Evolutionary conservation across 495 filamentous ascomycete species (phyloP).

Genomic region (Cercophora scortea): DNA sequence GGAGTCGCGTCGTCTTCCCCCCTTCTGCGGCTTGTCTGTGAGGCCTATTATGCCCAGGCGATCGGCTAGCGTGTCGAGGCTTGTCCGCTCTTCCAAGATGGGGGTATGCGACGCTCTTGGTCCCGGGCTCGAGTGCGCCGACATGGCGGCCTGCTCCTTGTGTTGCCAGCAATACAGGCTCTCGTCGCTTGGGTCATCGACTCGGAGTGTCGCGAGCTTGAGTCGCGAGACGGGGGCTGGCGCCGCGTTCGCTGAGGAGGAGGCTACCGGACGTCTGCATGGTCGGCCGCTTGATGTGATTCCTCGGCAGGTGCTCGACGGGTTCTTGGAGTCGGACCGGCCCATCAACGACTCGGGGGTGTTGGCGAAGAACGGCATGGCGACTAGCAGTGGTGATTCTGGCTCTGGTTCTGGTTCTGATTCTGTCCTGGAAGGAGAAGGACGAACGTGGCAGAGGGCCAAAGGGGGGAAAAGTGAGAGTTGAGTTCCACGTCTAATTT

Average conservation of each 20-base stretch:
- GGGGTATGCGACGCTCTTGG: slow-evolving; percentile 22
- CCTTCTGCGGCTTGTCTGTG: slow-evolving; percentile 19
- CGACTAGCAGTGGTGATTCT: not conserved
- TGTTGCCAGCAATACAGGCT: slow-evolving; percentile 84
- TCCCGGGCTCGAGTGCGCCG: slow-evolving; percentile 34
- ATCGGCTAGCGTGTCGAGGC: slow-evolving; percentile 76
- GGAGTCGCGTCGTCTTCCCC: slow-evolving; percentile 6
- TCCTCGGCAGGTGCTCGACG: slow-evolving; percentile 78
- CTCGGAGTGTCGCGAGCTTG: slow-evolving; percentile 36
- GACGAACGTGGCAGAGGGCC: no score
- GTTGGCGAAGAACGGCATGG: slow-evolving; percentile 70
- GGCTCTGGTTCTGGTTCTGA: no score
- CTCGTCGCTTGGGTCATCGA: slow-evolving; percentile 36
- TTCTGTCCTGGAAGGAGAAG: no score
- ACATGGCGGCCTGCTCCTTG: slow-evolving; percentile 66
- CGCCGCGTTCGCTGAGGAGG: slow-evolving; percentile 20
- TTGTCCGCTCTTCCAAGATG: slow-evolving; percentile 52
- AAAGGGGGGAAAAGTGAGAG: no score
- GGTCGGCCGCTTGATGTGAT: slow-evolving; percentile 69
- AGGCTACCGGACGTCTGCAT: slow-evolving; percentile 62
- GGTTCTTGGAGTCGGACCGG: slow-evolving; percentile 76
- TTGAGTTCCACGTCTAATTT: no score
- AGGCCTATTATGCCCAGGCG: slow-evolving; percentile 57
- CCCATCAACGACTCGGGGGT: slow-evolving; percentile 77
- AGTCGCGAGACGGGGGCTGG: slow-evolving; percentile 24